phyloP scores from a whole-genome alignment of 768 basidiomycete species.

The Kondoa subrosea region DNA sequence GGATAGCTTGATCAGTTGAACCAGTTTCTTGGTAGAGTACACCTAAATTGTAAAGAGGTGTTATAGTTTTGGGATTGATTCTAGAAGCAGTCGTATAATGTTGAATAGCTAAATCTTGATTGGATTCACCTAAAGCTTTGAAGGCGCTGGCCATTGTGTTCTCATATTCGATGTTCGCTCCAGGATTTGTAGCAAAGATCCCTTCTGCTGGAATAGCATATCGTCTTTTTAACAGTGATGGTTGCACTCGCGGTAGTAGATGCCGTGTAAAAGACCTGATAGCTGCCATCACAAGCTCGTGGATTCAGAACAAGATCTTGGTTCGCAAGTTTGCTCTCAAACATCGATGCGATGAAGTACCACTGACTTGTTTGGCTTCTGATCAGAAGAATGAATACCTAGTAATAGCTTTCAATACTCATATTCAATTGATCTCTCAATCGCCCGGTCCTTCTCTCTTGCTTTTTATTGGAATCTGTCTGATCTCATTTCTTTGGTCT shows the following conservation, averaged over 20 bases:
- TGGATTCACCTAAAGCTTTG: neutral
- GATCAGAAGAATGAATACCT: neutral
- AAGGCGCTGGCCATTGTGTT: neutral
- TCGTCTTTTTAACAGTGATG: no score
- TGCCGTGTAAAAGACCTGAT: neutral
- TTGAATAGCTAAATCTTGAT: neutral
- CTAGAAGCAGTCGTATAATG: neutral
- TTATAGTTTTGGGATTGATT: neutral
- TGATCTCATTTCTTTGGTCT: neutral
- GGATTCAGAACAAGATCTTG: no score
- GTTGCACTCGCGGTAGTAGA: neutral
- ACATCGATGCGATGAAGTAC: constrained; percentile 7
- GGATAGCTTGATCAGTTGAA: neutral
- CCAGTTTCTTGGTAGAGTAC: neutral
- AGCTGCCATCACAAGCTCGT: no score
- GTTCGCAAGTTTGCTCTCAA: no score
- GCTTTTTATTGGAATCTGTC: neutral
- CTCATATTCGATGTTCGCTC: neutral
- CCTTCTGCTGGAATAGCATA: no score
- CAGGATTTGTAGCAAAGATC: no score
- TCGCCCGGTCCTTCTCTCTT: neutral
- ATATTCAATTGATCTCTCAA: neutral
- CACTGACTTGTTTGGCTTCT: neutral
- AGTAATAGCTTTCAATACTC: neutral
- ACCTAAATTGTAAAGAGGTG: constrained; percentile 2